Percentiles rank a stretch among this genome's conserved stretches.
Conservation (phyloP, 148 eudicot species). For the Amaranthus cruentus region DNA sequence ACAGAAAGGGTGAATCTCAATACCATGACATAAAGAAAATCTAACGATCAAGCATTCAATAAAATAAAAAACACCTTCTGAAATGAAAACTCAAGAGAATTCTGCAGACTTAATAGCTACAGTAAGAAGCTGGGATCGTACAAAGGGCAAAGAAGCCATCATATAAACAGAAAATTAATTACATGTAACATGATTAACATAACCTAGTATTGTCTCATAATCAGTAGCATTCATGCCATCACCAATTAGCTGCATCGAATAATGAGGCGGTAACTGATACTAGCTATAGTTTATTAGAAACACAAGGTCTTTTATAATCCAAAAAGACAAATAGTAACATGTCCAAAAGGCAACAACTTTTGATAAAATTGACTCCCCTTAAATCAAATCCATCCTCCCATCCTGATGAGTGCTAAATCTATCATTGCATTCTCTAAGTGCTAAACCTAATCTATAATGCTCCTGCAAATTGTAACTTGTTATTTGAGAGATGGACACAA, state of each 20-base stretch:
- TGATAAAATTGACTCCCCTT: background rate
- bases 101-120: background rate
- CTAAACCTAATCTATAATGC: background rate
- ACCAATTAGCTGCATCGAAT: background rate
- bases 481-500: background rate
- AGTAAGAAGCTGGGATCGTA: background rate
- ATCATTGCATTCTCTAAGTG: background rate
- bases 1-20: slow-evolving; percentile 14
- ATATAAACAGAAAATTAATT: background rate
- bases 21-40: background rate
- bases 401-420: background rate
- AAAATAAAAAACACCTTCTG: too few relatives aligned
- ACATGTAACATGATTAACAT: background rate
- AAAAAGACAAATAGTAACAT: background rate
- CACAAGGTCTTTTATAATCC: background rate
- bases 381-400: background rate
- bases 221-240: background rate
- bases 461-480: background rate
- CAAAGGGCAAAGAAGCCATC: too few relatives aligned
- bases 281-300: too few relatives aligned
- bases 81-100: background rate
- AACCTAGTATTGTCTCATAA: background rate
- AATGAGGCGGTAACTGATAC: too few relatives aligned
- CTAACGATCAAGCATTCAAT: background rate
- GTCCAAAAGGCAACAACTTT: background rate